Base-by-base conservation (phyloP, 768 basidiomycete genomes). In the Rhizopogon vinicolor region DNA sequence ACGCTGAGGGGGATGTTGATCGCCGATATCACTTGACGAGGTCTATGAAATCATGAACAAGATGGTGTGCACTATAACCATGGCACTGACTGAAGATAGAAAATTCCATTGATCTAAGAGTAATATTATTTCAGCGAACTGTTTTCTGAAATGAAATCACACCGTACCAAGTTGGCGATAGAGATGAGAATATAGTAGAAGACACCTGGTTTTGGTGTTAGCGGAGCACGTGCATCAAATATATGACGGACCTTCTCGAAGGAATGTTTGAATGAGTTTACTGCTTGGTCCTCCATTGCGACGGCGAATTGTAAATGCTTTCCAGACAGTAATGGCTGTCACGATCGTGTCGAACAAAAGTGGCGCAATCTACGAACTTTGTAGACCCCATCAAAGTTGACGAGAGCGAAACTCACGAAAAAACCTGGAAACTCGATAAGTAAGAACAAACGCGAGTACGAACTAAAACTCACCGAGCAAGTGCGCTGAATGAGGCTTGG, bases 121-220 rank as follows among this genome's bases (percentile, higher is more conserved):
- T 14, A 33, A 35, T 0, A 42, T 58, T 29, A 63, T 56, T 41
- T 37, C 31, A 35, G 42, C 56, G 25, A n/a, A 43, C 19, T 37
- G 12, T 44, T 39, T 5, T 45, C n/a, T 40, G 28, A 42, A 25
- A 54, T 7, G 25, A 10, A 18, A 31, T 51, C 40, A 28, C 22
- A 7, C 62, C 75, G 57, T 53, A 79, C 78, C 75, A 92, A 72
- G 73, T 92, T 92, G 46, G 89, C 89, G 50, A 91, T 83, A n/a
- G 89, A 91, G 65, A 92, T 91, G 60, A 92, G 70, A 56, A 92
- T 78, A 65, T 90, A 92, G 64, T 91, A 92, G 68, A 91, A 91
- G 58, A 91, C 84, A 58, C 89, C 87, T 86, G 62, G 22, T 41
- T 13, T 18, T 61, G 46, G 28, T 28, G 41, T 31, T 45, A 46